phyloP scores from a whole-genome alignment of 495 filamentous ascomycete species.

The Astrothelium subdiscretum region DNA sequence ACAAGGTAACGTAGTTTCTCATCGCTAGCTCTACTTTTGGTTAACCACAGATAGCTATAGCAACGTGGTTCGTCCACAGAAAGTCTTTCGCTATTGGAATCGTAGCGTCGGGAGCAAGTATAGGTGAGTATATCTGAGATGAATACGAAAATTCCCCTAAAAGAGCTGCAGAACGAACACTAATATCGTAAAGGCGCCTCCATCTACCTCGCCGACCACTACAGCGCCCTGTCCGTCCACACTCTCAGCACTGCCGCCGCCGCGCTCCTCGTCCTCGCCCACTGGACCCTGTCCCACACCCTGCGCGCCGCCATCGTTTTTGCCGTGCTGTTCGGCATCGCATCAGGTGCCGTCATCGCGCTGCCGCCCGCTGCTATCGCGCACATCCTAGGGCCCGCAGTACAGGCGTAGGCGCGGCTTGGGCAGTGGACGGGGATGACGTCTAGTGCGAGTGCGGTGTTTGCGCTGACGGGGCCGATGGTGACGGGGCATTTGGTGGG shows the following conservation, averaged over 20 bases:
- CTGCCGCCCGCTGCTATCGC: constrained; percentile 32
- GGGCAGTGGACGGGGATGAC: constrained; percentile 39
- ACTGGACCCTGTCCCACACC: constrained; percentile 26
- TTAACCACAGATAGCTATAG: constrained; percentile 21
- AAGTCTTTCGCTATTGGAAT: constrained; percentile 33
- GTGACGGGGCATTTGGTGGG: constrained; percentile 29
- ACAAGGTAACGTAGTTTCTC: constrained; percentile 20
- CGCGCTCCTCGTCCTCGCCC: constrained; percentile 24
- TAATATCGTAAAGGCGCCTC: constrained; percentile 21
- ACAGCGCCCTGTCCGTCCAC: constrained; percentile 31
- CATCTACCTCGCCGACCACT: constrained; percentile 19
- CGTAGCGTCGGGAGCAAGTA: constrained; percentile 32
- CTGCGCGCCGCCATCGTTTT: constrained; percentile 27
- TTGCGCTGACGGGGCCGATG: constrained; percentile 29
- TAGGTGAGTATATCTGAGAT: constrained; percentile 12
- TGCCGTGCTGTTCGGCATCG: constrained; percentile 30
- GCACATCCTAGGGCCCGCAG: constrained; percentile 23
- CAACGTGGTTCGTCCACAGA: constrained; percentile 30
- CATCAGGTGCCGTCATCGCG: constrained; percentile 31
- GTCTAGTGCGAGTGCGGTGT: constrained; percentile 27
- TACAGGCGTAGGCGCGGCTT: constrained; percentile 18
- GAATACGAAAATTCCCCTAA: background rate
- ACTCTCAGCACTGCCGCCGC: constrained; percentile 20
- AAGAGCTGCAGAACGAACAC: background rate
- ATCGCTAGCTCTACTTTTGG: background rate